phyloP scores from a whole-genome alignment of 179 eudicot species.

The Silene coronaria region DNA sequence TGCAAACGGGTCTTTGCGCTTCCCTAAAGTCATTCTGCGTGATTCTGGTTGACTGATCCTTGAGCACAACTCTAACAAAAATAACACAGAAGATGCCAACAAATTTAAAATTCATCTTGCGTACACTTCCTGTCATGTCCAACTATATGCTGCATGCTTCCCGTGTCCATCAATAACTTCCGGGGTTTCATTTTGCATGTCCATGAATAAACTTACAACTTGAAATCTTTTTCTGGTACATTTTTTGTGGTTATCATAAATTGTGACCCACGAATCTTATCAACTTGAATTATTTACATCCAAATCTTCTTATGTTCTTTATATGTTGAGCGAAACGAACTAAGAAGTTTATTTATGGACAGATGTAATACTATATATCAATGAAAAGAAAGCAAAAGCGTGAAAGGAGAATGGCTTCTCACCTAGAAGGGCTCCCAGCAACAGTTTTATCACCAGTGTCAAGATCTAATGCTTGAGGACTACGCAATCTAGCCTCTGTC shows the following conservation, averaged over 20 bases:
- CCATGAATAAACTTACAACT: too few relatives aligned
- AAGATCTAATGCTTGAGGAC: slow-evolving; percentile 69
- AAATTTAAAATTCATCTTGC: neutral
- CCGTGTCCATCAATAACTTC: too few relatives aligned
- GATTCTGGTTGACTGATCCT: slow-evolving; percentile 41
- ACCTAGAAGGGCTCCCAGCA: slow-evolving; percentile 84
- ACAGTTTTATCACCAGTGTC: slow-evolving; percentile 59
- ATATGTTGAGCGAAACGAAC: neutral
- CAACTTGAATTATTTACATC: too few relatives aligned
- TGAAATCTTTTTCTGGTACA: too few relatives aligned
- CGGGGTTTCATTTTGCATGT: too few relatives aligned
- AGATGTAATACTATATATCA: neutral
- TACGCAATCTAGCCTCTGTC: slow-evolving; percentile 54
- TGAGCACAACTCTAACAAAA: slow-evolving; percentile 41
- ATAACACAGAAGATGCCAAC: slow-evolving; percentile 6
- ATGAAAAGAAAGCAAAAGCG: neutral
- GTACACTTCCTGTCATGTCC: neutral
- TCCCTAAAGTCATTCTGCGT: slow-evolving; percentile 36
- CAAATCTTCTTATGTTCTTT: neutral
- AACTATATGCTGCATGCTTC: neutral
- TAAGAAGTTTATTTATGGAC: neutral
- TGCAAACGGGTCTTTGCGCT: slow-evolving; percentile 37
- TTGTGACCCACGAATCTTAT: too few relatives aligned
- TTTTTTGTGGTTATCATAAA: too few relatives aligned
- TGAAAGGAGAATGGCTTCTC: slow-evolving; percentile 17